These are phyloP conservation scores for Hypoxylon sp. DNA, from an alignment of 2,329 filamentous ascomycete genomes.

Conservation along the genomic window DNA sequence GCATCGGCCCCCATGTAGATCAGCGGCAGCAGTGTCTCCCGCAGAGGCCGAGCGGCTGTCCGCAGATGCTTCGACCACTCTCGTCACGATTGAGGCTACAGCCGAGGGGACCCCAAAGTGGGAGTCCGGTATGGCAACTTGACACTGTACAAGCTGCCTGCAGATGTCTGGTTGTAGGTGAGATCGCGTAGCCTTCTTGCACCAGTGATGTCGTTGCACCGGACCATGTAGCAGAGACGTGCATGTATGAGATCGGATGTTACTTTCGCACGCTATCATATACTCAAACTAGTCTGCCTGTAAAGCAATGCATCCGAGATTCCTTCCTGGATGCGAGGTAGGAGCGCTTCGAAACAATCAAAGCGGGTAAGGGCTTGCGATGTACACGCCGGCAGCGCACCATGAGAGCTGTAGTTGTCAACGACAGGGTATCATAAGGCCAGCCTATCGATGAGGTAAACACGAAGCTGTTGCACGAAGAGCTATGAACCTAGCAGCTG, in stretches of 20 bases:
- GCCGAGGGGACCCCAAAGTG: not conserved
- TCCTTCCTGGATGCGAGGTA: too few species aligned
- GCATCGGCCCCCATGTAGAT: not conserved
- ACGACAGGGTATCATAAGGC: not conserved
- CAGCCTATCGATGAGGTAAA: too few species aligned
- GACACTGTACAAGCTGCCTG: not conserved
- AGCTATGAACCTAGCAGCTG: too few species aligned
- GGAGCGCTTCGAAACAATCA: too few species aligned
- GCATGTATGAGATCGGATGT: not conserved
- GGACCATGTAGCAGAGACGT: not conserved
- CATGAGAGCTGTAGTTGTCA: not conserved
- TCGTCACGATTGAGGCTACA: not conserved
- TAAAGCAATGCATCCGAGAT: too few species aligned
- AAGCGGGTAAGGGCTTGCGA: not conserved
- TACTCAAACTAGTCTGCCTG: too few species aligned
- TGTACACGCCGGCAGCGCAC: not conserved
- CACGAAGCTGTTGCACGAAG: too few species aligned
- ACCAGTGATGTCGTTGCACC: not conserved
- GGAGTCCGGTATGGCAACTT: not conserved
- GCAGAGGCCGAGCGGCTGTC: not conserved
- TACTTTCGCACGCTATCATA: not conserved
- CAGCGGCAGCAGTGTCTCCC: not conserved
- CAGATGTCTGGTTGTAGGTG: too few species aligned
- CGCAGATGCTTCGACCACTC: not conserved
- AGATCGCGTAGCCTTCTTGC: not conserved